phyloP scores from a whole-genome alignment of 139 green algal genomes.

The Limnomonas spitsbergensis region DNA sequence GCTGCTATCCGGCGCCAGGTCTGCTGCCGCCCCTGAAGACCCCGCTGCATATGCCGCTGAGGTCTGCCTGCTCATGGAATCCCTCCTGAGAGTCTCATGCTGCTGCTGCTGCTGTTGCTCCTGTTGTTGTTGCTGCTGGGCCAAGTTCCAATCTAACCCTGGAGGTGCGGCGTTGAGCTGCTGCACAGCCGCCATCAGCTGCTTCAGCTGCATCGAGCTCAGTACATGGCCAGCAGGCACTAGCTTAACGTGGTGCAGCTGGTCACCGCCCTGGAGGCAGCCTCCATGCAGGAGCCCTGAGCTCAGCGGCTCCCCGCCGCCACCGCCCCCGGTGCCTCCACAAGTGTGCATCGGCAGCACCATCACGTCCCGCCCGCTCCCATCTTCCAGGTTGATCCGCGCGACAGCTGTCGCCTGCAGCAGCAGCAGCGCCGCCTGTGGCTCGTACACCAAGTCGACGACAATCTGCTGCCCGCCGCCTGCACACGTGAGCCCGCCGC shows the following conservation, averaged over 20 bases:
- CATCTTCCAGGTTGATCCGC: neutral
- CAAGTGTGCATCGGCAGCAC: neutral
- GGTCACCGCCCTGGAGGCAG: neutral
- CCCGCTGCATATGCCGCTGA: neutral
- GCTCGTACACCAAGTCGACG: neutral
- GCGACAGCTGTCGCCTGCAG: neutral
- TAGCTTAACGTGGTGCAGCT: neutral
- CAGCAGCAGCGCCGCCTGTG: neutral
- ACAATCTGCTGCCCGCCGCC: neutral
- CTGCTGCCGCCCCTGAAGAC: neutral
- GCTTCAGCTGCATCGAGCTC: neutral
- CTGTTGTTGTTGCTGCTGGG: neutral
- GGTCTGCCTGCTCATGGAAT: neutral
- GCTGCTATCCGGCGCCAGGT: neutral
- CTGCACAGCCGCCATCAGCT: neutral
- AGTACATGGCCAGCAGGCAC: neutral
- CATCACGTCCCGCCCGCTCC: neutral
- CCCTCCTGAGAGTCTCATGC: neutral
- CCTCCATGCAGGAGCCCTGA: neutral
- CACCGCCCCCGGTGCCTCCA: neutral
- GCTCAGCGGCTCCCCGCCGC: neutral
- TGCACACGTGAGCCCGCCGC: neutral
- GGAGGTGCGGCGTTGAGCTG: neutral
- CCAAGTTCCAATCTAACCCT: neutral
- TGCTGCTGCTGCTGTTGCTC: neutral